Conservation (phyloP, 495 filamentous ascomycete genomes). For the Aspergillus indologenus region DNA sequence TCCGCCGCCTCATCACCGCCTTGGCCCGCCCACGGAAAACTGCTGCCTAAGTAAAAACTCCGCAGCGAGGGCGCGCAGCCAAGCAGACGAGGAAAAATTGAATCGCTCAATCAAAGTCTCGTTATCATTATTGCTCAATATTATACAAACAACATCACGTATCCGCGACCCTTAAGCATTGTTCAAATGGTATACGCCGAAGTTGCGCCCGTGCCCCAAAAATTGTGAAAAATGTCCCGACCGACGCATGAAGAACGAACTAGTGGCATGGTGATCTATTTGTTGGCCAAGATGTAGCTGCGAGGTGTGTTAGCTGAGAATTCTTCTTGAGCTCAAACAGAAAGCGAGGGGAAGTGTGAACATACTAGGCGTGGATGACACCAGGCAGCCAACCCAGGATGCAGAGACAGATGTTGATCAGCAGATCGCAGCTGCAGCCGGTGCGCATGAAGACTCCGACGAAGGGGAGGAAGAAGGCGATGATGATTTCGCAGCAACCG, state of each 20-base stretch:
- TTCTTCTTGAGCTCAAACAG: neutral
- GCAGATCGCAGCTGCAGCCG: conserved; percentile 3
- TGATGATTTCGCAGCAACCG: conserved; percentile 7
- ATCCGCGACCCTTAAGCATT: neutral
- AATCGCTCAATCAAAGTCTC: neutral
- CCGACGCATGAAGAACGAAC: neutral
- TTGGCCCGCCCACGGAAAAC: neutral
- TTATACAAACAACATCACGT: neutral
- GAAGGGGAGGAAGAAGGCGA: conserved; percentile 8
- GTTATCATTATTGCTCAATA: neutral
- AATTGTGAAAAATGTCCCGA: neutral
- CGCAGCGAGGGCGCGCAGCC: too few species aligned
- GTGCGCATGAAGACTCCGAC: conserved; percentile 5
- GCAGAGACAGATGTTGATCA: conserved; percentile 7
- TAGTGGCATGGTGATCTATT: neutral
- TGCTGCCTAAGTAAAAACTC: neutral
- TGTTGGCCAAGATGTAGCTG: conserved; percentile 7
- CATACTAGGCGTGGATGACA: conserved; percentile 6
- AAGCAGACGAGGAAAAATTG: neutral
- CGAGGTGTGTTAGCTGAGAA: neutral
- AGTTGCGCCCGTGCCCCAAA: conserved; percentile 3
- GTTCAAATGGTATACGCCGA: conserved; percentile 2
- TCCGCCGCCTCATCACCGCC: neutral
- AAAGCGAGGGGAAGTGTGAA: neutral
- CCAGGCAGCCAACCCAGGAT: conserved; percentile 1